phyloP scores from a whole-genome alignment of 2,329 filamentous ascomycete species.

The Dendrostoma leiphaemia region DNA sequence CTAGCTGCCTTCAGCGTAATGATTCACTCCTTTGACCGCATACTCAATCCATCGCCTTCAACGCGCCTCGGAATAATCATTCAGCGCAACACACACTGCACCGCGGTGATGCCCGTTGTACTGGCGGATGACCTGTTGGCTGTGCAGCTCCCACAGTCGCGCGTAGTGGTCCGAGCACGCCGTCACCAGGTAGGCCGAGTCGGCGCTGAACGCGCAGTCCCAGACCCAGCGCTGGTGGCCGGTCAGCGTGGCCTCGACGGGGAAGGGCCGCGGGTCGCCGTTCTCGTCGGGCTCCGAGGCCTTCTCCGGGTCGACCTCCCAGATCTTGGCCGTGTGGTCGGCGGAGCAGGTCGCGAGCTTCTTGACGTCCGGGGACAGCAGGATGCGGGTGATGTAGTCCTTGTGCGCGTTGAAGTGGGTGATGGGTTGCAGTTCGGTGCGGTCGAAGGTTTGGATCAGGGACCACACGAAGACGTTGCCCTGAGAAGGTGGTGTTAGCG shows the following conservation, averaged over 20 bases:
- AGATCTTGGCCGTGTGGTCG: conserved; percentile 93
- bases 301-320: conserved; percentile 79
- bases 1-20: too few relatives aligned
- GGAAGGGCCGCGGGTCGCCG: conserved; percentile 56
- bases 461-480: conserved; percentile 98
- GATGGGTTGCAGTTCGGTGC: conserved; percentile 80
- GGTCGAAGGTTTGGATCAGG: conserved; percentile 78
- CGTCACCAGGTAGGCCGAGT: conserved; percentile 89
- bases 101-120: conserved; percentile 94
- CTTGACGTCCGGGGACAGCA: conserved; percentile 90
- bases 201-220: conserved; percentile 94
- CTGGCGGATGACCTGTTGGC: conserved; percentile 86
- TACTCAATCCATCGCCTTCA: conserved; percentile 8
- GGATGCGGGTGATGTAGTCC: conserved; percentile 87
- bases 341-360: conserved; percentile 92
- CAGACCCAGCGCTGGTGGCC: conserved; percentile 96
- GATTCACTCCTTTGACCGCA: not conserved
- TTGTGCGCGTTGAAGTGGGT: conserved; percentile 89
- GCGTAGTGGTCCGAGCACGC: conserved; percentile 94
- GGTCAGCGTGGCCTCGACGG: conserved; percentile 81
- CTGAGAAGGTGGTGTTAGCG: conserved; percentile 47
- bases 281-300: conserved; percentile 32
- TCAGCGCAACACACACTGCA: conserved; percentile 87
- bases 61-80: conserved; percentile 71
- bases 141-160: conserved; percentile 82